These are phyloP conservation scores for Grifola frondosa DNA, from an alignment of 1,284 basidiomycete genomes.

Conservation along the genomic window DNA sequence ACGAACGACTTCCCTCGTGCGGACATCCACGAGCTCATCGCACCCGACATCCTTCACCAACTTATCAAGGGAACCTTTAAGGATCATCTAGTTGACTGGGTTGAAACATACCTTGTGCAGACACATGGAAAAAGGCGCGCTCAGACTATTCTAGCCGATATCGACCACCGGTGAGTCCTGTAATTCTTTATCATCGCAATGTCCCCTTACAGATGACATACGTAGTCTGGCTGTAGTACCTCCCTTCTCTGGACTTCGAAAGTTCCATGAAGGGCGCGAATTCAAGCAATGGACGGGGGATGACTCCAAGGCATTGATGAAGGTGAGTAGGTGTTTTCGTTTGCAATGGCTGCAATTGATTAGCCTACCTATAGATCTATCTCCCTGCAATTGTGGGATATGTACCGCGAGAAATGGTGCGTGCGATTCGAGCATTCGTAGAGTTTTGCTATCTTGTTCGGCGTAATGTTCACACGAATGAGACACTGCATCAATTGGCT, in stretches of 20 bases:
- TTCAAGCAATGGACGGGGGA: slow-evolving; percentile 27
- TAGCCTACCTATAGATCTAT: slow-evolving; percentile 5
- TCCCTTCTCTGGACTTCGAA: slow-evolving; percentile 15
- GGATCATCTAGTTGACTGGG: slow-evolving; percentile 22
- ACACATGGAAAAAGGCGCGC: slow-evolving; percentile 7
- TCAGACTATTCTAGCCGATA: slow-evolving; percentile 10
- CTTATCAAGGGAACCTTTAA: slow-evolving; percentile 9
- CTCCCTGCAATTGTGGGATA: slow-evolving; percentile 15
- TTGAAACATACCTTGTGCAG: slow-evolving; percentile 2
- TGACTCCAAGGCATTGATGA: slow-evolving; percentile 26
- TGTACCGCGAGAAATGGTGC: slow-evolving; percentile 13
- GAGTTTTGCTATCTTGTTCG: slow-evolving; percentile 19
- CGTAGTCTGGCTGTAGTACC: slow-evolving; percentile 12
- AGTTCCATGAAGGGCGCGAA: slow-evolving; percentile 15
- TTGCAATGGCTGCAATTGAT: not conserved
- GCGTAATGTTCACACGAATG: not conserved
- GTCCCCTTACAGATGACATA: no score
- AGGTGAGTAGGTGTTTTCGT: slow-evolving; percentile 7
- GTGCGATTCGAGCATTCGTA: slow-evolving; percentile 9
- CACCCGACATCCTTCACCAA: slow-evolving; percentile 9
- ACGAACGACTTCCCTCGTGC: slow-evolving; percentile 9
- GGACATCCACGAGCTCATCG: slow-evolving; percentile 11
- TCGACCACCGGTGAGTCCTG: slow-evolving; percentile 21
- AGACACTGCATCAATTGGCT: slow-evolving; percentile 2
- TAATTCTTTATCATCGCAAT: not conserved